These are phyloP conservation scores for Plasmodium chabaudi DNA, from an alignment of 169 alveolate genomes.

Conservation along the genomic window DNA sequence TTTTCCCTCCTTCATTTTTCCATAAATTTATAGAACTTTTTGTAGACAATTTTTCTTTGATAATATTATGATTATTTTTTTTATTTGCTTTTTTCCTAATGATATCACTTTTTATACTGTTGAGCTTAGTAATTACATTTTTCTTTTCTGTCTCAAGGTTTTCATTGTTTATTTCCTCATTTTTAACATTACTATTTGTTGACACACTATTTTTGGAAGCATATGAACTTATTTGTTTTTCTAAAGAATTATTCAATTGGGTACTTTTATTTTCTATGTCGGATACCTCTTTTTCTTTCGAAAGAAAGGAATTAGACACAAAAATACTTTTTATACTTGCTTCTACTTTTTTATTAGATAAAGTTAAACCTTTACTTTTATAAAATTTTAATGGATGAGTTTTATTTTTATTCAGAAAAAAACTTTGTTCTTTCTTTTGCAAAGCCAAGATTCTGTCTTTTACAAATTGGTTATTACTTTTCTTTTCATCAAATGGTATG, in stretches of 20 bases:
- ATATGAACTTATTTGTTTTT: background rate
- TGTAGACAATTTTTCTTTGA: no score
- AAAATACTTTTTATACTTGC: background rate
- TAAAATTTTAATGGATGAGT: background rate
- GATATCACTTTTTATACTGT: no score
- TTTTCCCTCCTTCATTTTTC: no score
- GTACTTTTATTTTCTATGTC: conserved; percentile 5
- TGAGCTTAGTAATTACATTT: no score
- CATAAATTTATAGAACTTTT: no score
- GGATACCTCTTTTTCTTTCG: background rate
- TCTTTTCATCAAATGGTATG: background rate
- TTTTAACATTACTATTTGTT: background rate
- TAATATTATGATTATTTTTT: no score
- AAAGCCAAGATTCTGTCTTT: background rate
- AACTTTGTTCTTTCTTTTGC: background rate
- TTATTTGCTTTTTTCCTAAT: no score
- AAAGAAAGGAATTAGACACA: background rate
- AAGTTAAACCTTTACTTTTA: background rate
- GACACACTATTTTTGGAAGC: background rate
- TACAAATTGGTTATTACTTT: background rate
- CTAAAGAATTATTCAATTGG: background rate
- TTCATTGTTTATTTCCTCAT: conserved; percentile 5
- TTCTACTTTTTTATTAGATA: background rate
- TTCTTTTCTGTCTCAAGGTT: background rate
- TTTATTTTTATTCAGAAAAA: background rate